Conservation (phyloP, 179 eudicot species). For the Corrigiola litoralis region DNA sequence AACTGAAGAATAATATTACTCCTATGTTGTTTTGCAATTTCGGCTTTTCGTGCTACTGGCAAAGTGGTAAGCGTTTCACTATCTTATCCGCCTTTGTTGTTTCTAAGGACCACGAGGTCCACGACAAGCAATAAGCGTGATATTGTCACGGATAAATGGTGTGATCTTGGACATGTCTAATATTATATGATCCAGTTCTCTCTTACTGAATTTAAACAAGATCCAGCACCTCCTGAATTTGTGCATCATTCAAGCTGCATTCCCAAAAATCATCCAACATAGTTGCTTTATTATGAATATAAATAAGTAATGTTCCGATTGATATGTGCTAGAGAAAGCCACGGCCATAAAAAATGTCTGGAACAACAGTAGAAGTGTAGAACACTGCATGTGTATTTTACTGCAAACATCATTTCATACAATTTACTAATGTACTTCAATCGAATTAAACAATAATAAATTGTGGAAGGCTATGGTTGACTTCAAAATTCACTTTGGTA, state of each 20-base stretch:
- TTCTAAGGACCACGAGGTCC: conserved; percentile 5
- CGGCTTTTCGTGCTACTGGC: neutral
- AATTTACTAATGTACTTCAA: too few relatives aligned
- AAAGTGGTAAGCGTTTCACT: neutral
- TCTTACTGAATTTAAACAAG: neutral
- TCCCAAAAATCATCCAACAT: neutral
- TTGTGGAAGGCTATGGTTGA: too few relatives aligned
- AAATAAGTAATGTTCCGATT: neutral
- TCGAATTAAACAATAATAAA: too few relatives aligned
- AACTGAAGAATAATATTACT: neutral
- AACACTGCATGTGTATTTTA: too few relatives aligned
- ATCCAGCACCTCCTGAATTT: neutral
- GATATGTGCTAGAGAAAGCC: too few relatives aligned
- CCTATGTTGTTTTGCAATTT: neutral
- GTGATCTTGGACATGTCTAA: conserved; percentile 15
- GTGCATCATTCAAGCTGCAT: conserved; percentile 27
- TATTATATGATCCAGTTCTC: conserved; percentile 9
- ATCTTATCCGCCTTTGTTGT: neutral
- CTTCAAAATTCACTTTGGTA: too few relatives aligned
- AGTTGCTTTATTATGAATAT: neutral
- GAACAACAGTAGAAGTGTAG: too few relatives aligned
- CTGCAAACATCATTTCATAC: too few relatives aligned
- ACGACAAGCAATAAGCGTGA: neutral
- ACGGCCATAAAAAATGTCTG: too few relatives aligned
- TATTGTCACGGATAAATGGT: conserved; percentile 10